Evolutionary conservation across 2,329 filamentous ascomycete genomes (phyloP), one percentile per base, ranked within the genome.

Genomic region (Trichoderma lentiforme): DNA sequence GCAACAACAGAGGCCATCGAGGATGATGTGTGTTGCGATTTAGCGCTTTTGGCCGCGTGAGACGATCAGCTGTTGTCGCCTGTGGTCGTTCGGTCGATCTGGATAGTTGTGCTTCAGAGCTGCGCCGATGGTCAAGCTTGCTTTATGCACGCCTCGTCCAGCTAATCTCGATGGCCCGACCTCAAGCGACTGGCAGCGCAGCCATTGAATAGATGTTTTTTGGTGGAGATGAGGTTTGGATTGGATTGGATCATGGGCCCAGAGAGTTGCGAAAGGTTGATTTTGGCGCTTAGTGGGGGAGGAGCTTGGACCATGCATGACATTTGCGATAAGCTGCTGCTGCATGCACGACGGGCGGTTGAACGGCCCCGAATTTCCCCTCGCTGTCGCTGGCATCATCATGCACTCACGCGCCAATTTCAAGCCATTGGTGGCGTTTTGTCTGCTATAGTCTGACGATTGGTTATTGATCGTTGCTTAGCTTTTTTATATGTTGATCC

Each of bases 1-100:
- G 85, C 76, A 71, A 82, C 79, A 68, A 82, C 74, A 60, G 83
- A 80, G 64, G 83, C 82, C 86, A 88, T 87, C 72, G 73, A 73
- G 68, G 53, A 15, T 47, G 65, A 26, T 39, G 12, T 56, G 58
- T 57, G 43, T 14, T 62, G 60, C 51, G 43, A 47, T 71, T 36
- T 60, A 32, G 32, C 62, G 64, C 32, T 21, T 36, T n/a, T 43
- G 30, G 47, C 62, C 51, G 43, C 18, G 58, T 6, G 36, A 53
- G 12, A 24, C 53, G 28, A 9, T 39, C 47, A 24, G 47, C n/a
- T 30, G 43, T 32, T n/a, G 43, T 63, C 24, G 43, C 64, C 26
- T 36, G 53, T 34, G 57, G 47, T 56, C 53, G 47, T 53, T 53
- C 21, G 71, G 65, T 43, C 47, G 57, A 32, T 34, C n/a, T 24